Conservation (phyloP, 2,329 filamentous ascomycete species). For the Colletotrichum scovillei region DNA sequence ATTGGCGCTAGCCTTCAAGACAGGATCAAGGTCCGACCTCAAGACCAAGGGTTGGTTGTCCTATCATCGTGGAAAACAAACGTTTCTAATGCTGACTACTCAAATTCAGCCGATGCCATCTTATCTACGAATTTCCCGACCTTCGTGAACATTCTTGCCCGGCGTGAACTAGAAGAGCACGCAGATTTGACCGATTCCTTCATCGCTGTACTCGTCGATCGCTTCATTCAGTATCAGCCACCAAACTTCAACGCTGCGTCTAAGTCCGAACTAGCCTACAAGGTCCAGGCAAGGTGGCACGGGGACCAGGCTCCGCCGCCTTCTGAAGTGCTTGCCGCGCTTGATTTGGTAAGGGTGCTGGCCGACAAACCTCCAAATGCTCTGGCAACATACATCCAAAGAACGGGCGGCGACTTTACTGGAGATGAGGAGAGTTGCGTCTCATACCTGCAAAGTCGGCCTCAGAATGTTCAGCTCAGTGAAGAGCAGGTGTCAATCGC, state of each 20-base stretch:
- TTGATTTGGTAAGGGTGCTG: constrained; percentile 76
- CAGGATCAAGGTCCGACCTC: constrained; percentile 81
- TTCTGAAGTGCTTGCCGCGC: constrained; percentile 74
- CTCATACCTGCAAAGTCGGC: constrained; percentile 63
- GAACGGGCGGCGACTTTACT: constrained; percentile 79
- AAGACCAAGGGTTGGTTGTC: constrained; percentile 82
- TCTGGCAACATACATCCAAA: constrained; percentile 77
- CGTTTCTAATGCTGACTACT: constrained; percentile 57
- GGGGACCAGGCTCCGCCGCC: constrained; percentile 72
- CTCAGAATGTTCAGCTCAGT: constrained; percentile 70
- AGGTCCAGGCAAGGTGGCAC: constrained; percentile 75
- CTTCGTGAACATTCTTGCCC: constrained; percentile 82
- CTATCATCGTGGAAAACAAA: constrained; percentile 4
- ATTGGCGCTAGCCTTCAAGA: constrained; percentile 88
- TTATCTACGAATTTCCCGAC: constrained; percentile 81
- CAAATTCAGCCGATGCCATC: constrained; percentile 82
- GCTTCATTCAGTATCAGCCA: constrained; percentile 87
- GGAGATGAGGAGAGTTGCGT: constrained; percentile 76
- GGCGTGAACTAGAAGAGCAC: constrained; percentile 70
- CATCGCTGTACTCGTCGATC: constrained; percentile 84
- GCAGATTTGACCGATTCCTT: constrained; percentile 76
- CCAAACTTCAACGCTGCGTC: constrained; percentile 84
- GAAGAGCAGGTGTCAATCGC: constrained; percentile 87
- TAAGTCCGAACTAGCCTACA: constrained; percentile 75
- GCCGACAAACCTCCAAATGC: constrained; percentile 67